These are phyloP conservation scores for Cadophora sp. DNA, from an alignment of 2,329 filamentous ascomycete species.

Conservation along the genomic window DNA sequence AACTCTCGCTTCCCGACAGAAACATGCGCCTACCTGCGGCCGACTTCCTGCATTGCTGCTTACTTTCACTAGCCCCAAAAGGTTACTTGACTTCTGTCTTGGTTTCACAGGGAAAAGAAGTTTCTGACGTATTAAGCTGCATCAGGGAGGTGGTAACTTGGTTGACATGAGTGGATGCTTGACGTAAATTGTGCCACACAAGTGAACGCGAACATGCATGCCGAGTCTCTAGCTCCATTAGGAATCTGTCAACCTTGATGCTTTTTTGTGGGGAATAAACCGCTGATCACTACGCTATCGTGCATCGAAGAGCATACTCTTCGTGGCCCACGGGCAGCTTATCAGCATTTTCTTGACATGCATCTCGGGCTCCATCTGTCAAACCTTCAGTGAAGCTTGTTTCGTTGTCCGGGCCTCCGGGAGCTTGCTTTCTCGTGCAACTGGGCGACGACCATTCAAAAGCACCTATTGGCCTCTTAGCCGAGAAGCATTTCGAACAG, in stretches of 20 bases:
- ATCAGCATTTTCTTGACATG: neutral
- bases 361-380: neutral
- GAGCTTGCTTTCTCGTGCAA: neutral
- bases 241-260: neutral
- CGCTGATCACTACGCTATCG: neutral
- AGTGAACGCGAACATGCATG: neutral
- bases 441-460: neutral
- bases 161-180: neutral
- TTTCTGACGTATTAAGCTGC: neutral
- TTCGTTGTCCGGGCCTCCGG: neutral
- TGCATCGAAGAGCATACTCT: neutral
- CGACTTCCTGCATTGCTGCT: neutral
- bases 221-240: neutral
- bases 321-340: neutral
- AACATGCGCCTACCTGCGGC: neutral
- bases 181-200: slow-evolving; percentile 2
- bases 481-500: neutral
- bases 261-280: neutral
- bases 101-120: neutral
- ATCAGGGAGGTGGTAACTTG: slow-evolving; percentile 1
- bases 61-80: neutral
- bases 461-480: neutral
- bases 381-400: neutral
- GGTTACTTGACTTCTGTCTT: neutral
- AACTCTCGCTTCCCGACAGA: slow-evolving; percentile 1